Base-by-base conservation (phyloP, 2,329 filamentous ascomycete species). In the Zymoseptoria passerinii region DNA sequence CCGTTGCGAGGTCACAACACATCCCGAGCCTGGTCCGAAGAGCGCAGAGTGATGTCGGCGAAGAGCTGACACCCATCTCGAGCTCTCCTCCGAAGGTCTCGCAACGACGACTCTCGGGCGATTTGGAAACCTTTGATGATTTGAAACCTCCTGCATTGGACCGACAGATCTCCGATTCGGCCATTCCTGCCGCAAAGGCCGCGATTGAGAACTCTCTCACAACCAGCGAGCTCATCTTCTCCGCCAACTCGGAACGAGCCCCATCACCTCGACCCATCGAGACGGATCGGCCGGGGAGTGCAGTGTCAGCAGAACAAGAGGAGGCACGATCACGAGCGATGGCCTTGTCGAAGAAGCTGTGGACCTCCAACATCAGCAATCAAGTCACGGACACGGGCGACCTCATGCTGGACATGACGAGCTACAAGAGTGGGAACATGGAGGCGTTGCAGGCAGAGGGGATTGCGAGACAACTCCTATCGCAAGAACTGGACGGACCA, bases 391-490 rank as follows among this genome's bases (percentile, higher is more conserved):
- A 95, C 58, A 88, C 84, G 0, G 94, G 94, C 16, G 94, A 99
- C 73, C 78, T 99, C 57, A 97, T 97, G 91, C 78, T 99, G 55
- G 94, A 99, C 72, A 96, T 99, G 92, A 92, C 91, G 0, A 90
- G 90, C 0, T 96, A 96, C 76, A 97, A 96, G 74, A 89, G 87
- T 71, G 95, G 86, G 68, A 92, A 97, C 65, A 90, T 95, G 67
- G 92, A 97, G 66, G 89, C 92, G 5, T 80, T 97, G 56, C 85
- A 90, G 52, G 92, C 94, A 18, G 94, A 99, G 73, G 85, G 95
- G n/a, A 82, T 97, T 61, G 94, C 94, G 4, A 84, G 94, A 20
- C 94, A 92, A 72, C 90, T 99, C 54, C 81, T 99, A 10, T 87
- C 91, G 0, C 91, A 99, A 70, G 92, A 97, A 74, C 77, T 97